phyloP scores from a whole-genome alignment of 768 basidiomycete genomes.

The Dioszegia hungarica region DNA sequence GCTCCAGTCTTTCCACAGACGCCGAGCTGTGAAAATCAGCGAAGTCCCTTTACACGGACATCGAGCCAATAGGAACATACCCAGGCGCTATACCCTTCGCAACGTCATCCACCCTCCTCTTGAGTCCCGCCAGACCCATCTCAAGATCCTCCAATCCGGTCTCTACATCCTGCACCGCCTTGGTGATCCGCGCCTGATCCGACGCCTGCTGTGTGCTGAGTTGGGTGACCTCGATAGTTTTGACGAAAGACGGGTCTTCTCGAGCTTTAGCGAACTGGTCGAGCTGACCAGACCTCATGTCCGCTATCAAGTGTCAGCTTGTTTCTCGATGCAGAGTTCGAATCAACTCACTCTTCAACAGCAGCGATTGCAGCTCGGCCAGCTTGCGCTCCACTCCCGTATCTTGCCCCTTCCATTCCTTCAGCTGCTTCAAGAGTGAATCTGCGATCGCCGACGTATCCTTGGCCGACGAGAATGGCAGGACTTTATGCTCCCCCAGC shows the following conservation, averaged over 20 bases:
- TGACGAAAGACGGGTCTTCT: slow-evolving; percentile 68
- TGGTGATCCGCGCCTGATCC: slow-evolving; percentile 69
- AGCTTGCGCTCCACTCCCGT: slow-evolving; percentile 23
- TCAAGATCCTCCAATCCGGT: slow-evolving; percentile 72
- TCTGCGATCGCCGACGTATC: slow-evolving; percentile 52
- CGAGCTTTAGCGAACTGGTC: slow-evolving; percentile 6
- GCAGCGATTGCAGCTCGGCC: slow-evolving; percentile 38
- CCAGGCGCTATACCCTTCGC: background rate
- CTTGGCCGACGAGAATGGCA: slow-evolving; percentile 55
- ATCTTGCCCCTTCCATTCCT: slow-evolving; percentile 12
- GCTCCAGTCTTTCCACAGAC: slow-evolving; percentile 74
- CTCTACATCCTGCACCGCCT: slow-evolving; percentile 65
- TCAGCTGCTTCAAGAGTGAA: slow-evolving; percentile 21
- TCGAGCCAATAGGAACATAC: slow-evolving; percentile 6
- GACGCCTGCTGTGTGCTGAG: slow-evolving; percentile 85
- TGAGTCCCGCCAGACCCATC: slow-evolving; percentile 1
- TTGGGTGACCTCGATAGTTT: slow-evolving; percentile 66
- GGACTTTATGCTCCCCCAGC: slow-evolving; percentile 60
- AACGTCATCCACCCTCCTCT: background rate
- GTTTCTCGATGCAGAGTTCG: background rate
- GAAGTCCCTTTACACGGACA: background rate
- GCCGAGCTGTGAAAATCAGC: slow-evolving; percentile 59
- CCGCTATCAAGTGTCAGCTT: slow-evolving; percentile 55
- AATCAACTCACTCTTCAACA: slow-evolving; percentile 43
- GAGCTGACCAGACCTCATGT: slow-evolving; percentile 51